These are phyloP conservation scores for Phlebopus sp. DNA, from an alignment of 1,284 basidiomycete genomes.

Conservation along the genomic window DNA sequence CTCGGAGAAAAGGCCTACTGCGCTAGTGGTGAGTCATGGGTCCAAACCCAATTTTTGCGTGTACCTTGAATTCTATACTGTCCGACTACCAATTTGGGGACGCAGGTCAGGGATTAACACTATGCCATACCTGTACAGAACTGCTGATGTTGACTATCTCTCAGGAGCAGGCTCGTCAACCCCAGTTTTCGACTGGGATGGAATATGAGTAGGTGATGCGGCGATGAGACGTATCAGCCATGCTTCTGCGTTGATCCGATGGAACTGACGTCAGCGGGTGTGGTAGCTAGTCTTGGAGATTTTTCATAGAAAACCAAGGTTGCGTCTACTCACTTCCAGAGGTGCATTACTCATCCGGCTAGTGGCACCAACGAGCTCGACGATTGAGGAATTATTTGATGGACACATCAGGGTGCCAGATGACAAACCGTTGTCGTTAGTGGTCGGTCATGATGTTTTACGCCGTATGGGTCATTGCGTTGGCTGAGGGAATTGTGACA, in stretches of 20 bases:
- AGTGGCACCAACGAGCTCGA: slow-evolving; percentile 2
- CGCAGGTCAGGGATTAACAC: too few species aligned
- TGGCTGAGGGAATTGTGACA: neutral
- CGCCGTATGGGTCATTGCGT: neutral
- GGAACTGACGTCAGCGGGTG: slow-evolving; percentile 6
- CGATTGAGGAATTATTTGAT: slow-evolving; percentile 7
- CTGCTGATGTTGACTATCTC: neutral
- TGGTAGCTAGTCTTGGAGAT: slow-evolving; percentile 17
- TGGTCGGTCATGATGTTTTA: slow-evolving; percentile 2
- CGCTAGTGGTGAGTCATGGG: neutral
- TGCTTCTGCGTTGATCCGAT: slow-evolving; percentile 12
- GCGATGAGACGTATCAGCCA: slow-evolving; percentile 25
- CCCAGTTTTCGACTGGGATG: slow-evolving; percentile 11
- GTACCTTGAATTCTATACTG: neutral
- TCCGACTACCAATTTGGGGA: too few species aligned
- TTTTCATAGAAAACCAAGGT: slow-evolving; percentile 24
- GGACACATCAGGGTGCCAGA: neutral
- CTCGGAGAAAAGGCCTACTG: neutral
- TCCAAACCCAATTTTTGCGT: neutral
- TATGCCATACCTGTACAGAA: too few species aligned
- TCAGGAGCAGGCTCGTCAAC: slow-evolving; percentile 8
- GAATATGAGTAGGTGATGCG: slow-evolving; percentile 15
- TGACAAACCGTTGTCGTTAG: slow-evolving; percentile 5
- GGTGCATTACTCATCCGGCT: slow-evolving; percentile 10
- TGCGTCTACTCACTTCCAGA: slow-evolving; percentile 6